Evolutionary conservation across 768 basidiomycete species (phyloP).

Genomic region (Lactarius sanguifluus): DNA sequence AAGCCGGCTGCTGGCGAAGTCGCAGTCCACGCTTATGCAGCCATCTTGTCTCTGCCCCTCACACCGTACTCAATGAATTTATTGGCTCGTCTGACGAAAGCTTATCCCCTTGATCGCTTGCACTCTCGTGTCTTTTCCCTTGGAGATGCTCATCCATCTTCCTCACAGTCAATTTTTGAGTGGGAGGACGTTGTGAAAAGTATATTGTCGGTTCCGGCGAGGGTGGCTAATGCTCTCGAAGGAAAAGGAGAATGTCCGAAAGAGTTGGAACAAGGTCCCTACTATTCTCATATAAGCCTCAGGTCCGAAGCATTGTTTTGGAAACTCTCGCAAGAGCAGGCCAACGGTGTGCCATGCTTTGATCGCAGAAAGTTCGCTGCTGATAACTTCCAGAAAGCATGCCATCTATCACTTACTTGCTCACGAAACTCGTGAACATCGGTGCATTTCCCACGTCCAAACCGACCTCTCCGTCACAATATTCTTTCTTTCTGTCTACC

Average conservation of each 20-base stretch:
- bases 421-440: conserved; percentile 65
- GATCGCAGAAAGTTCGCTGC: neutral
- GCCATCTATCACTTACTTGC: conserved; percentile 50
- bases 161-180: conserved; percentile 36
- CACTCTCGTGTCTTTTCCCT: conserved; percentile 51
- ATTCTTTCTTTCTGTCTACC: conserved; percentile 64
- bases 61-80: conserved; percentile 50
- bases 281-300: conserved; percentile 52
- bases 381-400: conserved; percentile 29
- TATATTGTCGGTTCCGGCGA: conserved; percentile 66
- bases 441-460: conserved; percentile 60
- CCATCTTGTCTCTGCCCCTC: conserved; percentile 53
- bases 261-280: conserved; percentile 54
- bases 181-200: conserved; percentile 82
- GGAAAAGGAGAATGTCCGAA: conserved; percentile 44
- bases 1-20: conserved; percentile 51
- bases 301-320: conserved; percentile 54
- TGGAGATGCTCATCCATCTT: conserved; percentile 23
- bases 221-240: conserved; percentile 69
- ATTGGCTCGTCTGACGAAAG: conserved; percentile 52
- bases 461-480: conserved; percentile 55
- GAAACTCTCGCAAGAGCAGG: conserved; percentile 40
- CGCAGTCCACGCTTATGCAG: conserved; percentile 61
- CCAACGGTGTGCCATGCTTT: conserved; percentile 44
- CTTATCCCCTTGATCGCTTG: conserved; percentile 71